Evolutionary conservation across 805 yeast genomes (phyloP), one percentile per base, ranked within the genome.

Genomic region (Wickerhamomyces chaumierensis): DNA sequence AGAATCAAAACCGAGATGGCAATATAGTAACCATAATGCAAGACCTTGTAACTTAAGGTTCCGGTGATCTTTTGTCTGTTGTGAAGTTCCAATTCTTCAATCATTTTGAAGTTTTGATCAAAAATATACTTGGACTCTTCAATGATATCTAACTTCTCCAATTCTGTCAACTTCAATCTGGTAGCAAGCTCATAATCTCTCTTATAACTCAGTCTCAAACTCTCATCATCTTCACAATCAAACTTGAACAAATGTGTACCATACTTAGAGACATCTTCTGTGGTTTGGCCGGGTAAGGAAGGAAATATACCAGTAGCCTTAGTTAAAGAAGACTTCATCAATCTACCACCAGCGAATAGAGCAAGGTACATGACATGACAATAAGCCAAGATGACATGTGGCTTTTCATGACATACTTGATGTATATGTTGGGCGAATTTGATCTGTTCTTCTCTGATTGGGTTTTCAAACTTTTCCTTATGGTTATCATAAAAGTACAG

Each of bases 331-430:
- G 87, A 76, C 42, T 79, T 64, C 74, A 85, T 69, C 27, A 84
- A 66, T 45, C 78, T 67, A 15, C 94, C 94, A 37, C 95, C 95
- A 2, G 94, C 94, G 62, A 84, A 84, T 37, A 84, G 68, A 0
- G 92, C 94, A 52, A 84, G 62, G 59, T 84, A 84, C 75, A 84
- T 69, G 36, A 82, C 92, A 55, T 84, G 95, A 63, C 85, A 74
- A 57, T 84, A 84, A 5, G 94, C 92, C 35, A 84, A 63, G 29
- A 84, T 58, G 17, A 82, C 58, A 48, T 81, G 73, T 7, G 95
- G 94, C 51, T 79, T 78, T 34, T 70, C 76, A 33, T 52, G 53
- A 28, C 81, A 70, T 8, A 66, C 68, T 36, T 60, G 55, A 31
- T 64, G 60, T 40, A 84, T 81, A 53, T 80, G 86, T 31, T 77